phyloP scores from a whole-genome alignment of 2,329 filamentous ascomycete species.

The Alternaria solani region DNA sequence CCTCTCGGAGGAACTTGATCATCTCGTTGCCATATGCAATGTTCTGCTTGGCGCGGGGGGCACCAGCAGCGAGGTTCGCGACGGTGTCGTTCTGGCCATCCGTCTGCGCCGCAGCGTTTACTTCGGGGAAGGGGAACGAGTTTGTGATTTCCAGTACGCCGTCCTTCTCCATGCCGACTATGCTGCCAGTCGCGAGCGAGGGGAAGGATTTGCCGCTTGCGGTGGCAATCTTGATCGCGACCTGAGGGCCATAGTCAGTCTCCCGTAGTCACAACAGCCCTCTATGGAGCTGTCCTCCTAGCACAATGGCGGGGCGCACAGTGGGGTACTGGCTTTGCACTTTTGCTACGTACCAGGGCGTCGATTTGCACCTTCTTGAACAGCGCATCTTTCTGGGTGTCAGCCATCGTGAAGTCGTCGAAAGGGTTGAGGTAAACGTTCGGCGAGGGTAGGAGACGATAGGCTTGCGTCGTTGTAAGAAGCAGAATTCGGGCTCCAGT shows the following conservation, averaged over 20 bases:
- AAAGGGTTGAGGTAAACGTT: constrained; percentile 15
- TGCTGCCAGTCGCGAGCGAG: constrained; percentile 84
- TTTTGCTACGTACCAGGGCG: constrained; percentile 75
- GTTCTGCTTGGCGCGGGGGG: constrained; percentile 91
- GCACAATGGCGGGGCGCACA: constrained; percentile 39
- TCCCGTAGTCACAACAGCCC: neutral
- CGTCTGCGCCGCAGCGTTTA: constrained; percentile 70
- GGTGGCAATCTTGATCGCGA: constrained; percentile 98
- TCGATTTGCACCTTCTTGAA: constrained; percentile 92
- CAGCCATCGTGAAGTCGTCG: constrained; percentile 46
- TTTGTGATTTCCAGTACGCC: constrained; percentile 90
- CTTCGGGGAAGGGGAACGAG: constrained; percentile 88
- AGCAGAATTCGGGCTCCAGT: constrained; percentile 25
- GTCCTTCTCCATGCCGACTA: constrained; percentile 91
- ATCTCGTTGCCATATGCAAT: constrained; percentile 91
- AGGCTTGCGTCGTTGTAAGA: constrained; percentile 29
- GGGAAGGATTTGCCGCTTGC: constrained; percentile 90
- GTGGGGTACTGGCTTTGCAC: constrained; percentile 44
- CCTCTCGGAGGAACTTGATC: constrained; percentile 95
- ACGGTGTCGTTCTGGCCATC: constrained; percentile 47
- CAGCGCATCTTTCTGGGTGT: constrained; percentile 56
- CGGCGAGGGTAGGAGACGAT: constrained; percentile 26
- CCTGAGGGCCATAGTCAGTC: constrained; percentile 61
- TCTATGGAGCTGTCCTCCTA: constrained; percentile 8
- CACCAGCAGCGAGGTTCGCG: constrained; percentile 77